Percentiles rank a stretch among this genome's conserved stretches.
phyloP scores from a whole-genome alignment of 129 eudicot species.

The Saposhnikovia divaricata region DNA sequence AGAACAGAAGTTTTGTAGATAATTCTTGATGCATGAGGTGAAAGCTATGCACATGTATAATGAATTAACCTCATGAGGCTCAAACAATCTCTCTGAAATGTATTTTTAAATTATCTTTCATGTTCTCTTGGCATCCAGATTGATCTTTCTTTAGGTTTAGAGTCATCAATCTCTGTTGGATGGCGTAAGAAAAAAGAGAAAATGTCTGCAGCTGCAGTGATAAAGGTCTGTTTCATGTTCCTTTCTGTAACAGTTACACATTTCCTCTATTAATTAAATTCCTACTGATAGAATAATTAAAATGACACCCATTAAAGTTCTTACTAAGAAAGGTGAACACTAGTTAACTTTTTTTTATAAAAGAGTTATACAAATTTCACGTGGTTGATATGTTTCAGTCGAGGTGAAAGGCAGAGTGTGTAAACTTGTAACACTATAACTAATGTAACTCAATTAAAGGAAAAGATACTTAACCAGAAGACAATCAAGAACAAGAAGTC shows the following conservation, averaged over 20 bases:
- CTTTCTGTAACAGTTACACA: background rate
- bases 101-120: background rate
- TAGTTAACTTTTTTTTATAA: background rate
- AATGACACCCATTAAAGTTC: background rate
- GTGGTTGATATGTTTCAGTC: too few relatives aligned
- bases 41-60: background rate
- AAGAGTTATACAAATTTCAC: too few relatives aligned
- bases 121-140: constrained; percentile 37
- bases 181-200: constrained; percentile 83
- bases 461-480: too few relatives aligned
- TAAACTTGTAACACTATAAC: too few relatives aligned
- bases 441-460: too few relatives aligned
- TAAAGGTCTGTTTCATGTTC: constrained; percentile 49
- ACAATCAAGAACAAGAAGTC: too few relatives aligned
- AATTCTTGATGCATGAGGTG: background rate
- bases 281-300: background rate
- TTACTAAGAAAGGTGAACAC: background rate
- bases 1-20: background rate
- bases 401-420: too few relatives aligned
- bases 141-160: constrained; percentile 68
- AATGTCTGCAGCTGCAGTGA: constrained; percentile 75
- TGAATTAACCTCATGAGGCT: constrained; percentile 2
- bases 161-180: constrained; percentile 80
- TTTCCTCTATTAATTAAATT: background rate
- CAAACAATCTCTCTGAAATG: background rate